Evolutionary conservation across 2,329 filamentous ascomycete species (phyloP), one percentile per base, ranked within the genome.

Genomic region (Nemania sp.): DNA sequence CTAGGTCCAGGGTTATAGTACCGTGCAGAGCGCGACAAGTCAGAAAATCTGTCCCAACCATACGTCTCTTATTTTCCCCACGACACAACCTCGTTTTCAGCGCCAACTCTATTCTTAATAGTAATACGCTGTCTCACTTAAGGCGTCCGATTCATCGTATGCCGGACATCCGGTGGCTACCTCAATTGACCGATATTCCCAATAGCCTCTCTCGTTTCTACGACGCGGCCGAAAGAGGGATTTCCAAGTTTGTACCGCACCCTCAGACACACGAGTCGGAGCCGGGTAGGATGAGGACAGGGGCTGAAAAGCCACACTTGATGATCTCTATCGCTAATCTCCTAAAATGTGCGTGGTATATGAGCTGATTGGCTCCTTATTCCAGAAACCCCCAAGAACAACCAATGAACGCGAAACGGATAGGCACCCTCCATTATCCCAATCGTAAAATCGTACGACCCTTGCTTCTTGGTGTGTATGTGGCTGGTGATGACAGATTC

Each of bases 301-400:
- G 49, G 47, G 57, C 15, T 27, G 20, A 57, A 29, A 29, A 11
- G 52, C 54, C 49, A 41, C 22, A 32, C 22, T 55, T 32, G 47
- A 54, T 53, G 62, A 63, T 66, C 63, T 49, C 24, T 56, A 61
- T 64, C 64, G 61, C 58, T 52, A 64, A 69, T 67, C 52, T 65
- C 47, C 53, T 49, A 63, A 55, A 55, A 26, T 66, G 58, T 64
- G 54, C 45, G 27, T 64, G 13, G 26, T 18, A 38, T 56, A 2
- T 5, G 8, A 24, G 56, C 53, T 68, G 63, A 71, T 71, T 71
- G 69, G 67, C 29, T 51, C 26, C 53, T 20, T 18, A 18, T 6
- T 18, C 32, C 55, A 58, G 58, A 49, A 41, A 38, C 27, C 27
- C 26, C 22, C 24, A 7, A 24, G 27, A n/a, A n/a, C 10, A 27